These are phyloP conservation scores for Dryas octopetala DNA, from an alignment of 306 rosid species.

Conservation along the genomic window DNA sequence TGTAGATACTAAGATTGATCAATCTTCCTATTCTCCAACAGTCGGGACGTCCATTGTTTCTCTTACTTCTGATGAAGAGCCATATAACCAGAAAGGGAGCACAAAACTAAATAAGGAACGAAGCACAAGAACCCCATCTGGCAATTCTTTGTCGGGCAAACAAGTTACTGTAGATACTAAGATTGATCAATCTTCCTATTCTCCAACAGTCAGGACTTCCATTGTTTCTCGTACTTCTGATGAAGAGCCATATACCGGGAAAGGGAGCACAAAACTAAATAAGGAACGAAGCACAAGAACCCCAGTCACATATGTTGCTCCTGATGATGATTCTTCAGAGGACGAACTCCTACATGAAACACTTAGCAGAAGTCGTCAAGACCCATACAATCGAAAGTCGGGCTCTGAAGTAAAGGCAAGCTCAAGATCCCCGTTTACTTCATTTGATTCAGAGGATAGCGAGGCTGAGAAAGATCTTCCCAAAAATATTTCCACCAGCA, in stretches of 20 bases:
- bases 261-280: constrained; percentile 35
- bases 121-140: constrained; percentile 15
- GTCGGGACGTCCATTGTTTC: constrained; percentile 37
- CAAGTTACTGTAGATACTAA: constrained; percentile 33
- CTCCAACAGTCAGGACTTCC: constrained; percentile 35
- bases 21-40: constrained; percentile 36
- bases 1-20: constrained; percentile 38
- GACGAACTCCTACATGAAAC: constrained; percentile 29
- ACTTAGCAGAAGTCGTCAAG: constrained; percentile 26
- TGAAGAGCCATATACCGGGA: constrained; percentile 37
- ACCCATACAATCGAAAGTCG: constrained; percentile 33
- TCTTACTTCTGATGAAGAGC: constrained; percentile 41
- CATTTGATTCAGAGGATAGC: constrained; percentile 52
- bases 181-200: constrained; percentile 42
- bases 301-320: constrained; percentile 30
- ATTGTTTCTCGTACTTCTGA: constrained; percentile 32
- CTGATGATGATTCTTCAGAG: constrained; percentile 33
- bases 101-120: constrained; percentile 27
- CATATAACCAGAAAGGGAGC: constrained; percentile 31
- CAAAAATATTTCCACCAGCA: constrained; percentile 35
- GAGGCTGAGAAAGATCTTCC: constrained; percentile 52
- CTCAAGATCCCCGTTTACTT: constrained; percentile 37
- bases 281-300: constrained; percentile 22
- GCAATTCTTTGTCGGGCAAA: constrained; percentile 29
- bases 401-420: constrained; percentile 35